Conservation (phyloP, 352 stramenopile species). For the Pythium oligandrum region DNA sequence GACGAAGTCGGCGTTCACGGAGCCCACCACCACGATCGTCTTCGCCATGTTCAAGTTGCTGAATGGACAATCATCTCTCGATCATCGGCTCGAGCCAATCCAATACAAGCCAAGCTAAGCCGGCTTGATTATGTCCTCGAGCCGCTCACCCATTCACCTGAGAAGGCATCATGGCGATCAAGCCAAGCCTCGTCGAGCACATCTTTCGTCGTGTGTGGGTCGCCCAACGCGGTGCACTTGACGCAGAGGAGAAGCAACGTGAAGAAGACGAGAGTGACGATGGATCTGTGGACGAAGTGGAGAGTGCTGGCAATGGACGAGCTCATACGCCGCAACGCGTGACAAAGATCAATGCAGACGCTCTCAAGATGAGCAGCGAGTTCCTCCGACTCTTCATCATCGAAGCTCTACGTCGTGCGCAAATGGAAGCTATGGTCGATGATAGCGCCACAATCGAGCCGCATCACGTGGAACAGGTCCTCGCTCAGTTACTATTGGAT, state of each 20-base stretch:
- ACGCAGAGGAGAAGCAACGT: slow-evolving; percentile 14
- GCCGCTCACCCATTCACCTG: no score
- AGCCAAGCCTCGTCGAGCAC: slow-evolving; percentile 61
- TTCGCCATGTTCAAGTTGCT: slow-evolving; percentile 19
- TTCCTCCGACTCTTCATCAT: slow-evolving; percentile 74
- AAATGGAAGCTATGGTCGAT: slow-evolving; percentile 86
- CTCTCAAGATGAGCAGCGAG: slow-evolving; percentile 71
- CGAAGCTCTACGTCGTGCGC: slow-evolving; percentile 67
- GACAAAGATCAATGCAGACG: slow-evolving; percentile 70
- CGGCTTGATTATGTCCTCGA: no score
- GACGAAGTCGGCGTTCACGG: slow-evolving; percentile 79
- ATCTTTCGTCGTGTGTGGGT: slow-evolving; percentile 66
- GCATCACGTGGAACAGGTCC: slow-evolving; percentile 74
- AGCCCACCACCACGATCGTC: slow-evolving; percentile 70
- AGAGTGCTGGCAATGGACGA: slow-evolving; percentile 20
- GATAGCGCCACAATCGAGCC: slow-evolving; percentile 67
- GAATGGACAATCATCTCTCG: background rate
- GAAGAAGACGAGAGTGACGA: slow-evolving; percentile 37
- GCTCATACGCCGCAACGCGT: slow-evolving; percentile 23
- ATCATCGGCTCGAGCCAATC: no score
- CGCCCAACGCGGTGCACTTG: slow-evolving; percentile 20
- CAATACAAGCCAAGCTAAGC: no score
- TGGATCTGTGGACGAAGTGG: slow-evolving; percentile 29
- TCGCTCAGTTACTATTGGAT: slow-evolving; percentile 76
- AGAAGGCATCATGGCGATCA: slow-evolving; percentile 26